Evolutionary conservation across 73 alveolate genomes (phyloP).

Genomic region (Paramecium primaurelia): DNA sequence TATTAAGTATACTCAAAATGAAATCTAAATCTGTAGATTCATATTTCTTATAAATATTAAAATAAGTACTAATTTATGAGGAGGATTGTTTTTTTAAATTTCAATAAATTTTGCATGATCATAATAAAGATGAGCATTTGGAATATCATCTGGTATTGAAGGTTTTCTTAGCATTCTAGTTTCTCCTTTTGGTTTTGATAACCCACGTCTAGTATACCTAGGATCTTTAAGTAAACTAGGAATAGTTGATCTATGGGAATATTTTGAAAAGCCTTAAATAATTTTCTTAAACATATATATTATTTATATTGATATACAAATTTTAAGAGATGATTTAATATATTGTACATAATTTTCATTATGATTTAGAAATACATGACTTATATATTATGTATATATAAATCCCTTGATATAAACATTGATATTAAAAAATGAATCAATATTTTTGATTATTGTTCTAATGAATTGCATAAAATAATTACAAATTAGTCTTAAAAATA

Average conservation of each 20-base stretch:
- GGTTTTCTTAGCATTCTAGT: not conserved
- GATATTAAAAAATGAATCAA: no score
- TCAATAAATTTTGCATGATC: not conserved
- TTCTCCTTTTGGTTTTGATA: not conserved
- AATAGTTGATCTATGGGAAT: not conserved
- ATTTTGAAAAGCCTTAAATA: not conserved
- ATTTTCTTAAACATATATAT: not conserved
- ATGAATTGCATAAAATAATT: no score
- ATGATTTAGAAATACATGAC: not conserved
- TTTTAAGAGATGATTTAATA: no score
- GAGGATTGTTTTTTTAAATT: not conserved
- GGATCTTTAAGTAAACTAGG: slow-evolving; percentile 17
- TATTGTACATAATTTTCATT: no score
- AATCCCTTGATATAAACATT: no score
- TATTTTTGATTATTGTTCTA: no score
- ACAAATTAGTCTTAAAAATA: no score
- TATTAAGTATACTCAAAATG: not conserved
- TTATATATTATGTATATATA: no score
- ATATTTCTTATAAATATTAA: not conserved
- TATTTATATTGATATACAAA: not conserved
- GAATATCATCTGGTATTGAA: not conserved
- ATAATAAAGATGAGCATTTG: slow-evolving; percentile 25
- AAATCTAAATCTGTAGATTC: not conserved
- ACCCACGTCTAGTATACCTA: not conserved
- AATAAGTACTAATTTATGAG: not conserved